Evolutionary conservation across 75 land plant species (phyloP).

Genomic region (Chamaecyparis obtusa): DNA sequence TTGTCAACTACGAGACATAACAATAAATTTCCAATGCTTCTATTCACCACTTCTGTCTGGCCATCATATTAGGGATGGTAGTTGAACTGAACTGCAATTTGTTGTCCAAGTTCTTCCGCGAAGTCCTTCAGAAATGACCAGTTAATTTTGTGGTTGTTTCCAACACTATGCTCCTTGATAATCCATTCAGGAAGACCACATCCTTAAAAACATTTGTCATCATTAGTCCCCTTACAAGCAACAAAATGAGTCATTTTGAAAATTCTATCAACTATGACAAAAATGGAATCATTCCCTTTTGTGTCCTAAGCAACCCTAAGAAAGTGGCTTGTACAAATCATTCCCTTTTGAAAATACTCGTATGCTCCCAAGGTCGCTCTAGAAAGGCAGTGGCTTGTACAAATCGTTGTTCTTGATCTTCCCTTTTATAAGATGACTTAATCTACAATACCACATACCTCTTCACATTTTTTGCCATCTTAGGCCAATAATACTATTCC

Average conservation of each 20-base stretch:
- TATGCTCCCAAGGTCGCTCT: conserved; percentile 6
- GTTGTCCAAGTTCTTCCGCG: neutral
- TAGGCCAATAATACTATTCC: conserved; percentile 6
- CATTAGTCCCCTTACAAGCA: conserved; percentile 2
- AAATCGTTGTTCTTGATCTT: neutral
- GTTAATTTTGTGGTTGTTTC: conserved; percentile 27
- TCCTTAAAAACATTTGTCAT: neutral
- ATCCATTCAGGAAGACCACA: conserved; percentile 4
- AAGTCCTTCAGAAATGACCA: conserved; percentile 14
- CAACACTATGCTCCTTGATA: conserved; percentile 17
- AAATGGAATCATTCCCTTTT: conserved; percentile 8
- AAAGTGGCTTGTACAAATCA: too few relatives aligned
- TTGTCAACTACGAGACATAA: neutral
- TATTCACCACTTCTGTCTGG: neutral
- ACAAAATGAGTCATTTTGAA: conserved; percentile 15
- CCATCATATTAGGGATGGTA: neutral
- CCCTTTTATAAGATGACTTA: conserved; percentile 7
- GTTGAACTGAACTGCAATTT: neutral
- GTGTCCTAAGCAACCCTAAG: conserved; percentile 9
- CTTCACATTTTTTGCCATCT: neutral
- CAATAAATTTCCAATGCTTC: neutral
- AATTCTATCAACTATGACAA: conserved; percentile 21
- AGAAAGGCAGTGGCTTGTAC: neutral
- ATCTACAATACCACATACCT: conserved; percentile 7
- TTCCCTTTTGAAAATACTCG: too few relatives aligned